Percentiles rank a stretch among this genome's conserved stretches.
These are phyloP conservation scores for Sugiyamaella novakii DNA, from an alignment of 1,139 yeast species.

Conservation along the genomic window DNA sequence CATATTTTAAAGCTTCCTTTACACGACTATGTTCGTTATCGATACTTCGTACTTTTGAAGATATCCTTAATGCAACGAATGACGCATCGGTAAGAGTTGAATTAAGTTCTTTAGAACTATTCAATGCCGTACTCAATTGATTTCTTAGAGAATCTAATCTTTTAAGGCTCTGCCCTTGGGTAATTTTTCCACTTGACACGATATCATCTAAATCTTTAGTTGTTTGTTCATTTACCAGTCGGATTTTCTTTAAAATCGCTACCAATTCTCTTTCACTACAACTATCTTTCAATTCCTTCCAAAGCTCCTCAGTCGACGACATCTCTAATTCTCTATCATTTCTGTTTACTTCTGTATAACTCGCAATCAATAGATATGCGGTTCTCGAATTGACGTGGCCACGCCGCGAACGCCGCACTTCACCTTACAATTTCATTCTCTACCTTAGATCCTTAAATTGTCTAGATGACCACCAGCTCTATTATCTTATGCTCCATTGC, in stretches of 20 bases:
- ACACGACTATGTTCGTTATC: constrained; percentile 75
- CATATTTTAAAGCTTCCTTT: constrained; percentile 63
- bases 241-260: constrained; percentile 21
- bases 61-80: constrained; percentile 64
- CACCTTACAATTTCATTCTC: no score
- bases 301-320: constrained; percentile 6
- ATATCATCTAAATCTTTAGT: constrained; percentile 20
- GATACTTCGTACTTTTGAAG: constrained; percentile 66
- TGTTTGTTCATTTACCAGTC: constrained; percentile 8
- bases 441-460: no score
- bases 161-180: constrained; percentile 28
- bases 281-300: constrained; percentile 8
- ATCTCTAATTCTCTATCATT: no score
- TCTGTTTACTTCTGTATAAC: no score
- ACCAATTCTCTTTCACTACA: constrained; percentile 21
- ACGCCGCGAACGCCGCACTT: no score
- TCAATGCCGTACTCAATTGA: constrained; percentile 39
- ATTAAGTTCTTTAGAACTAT: constrained; percentile 51
- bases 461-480: no score
- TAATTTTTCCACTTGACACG: constrained; percentile 21
- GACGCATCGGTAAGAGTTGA: constrained; percentile 61
- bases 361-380: no score
- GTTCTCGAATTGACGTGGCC: background rate
- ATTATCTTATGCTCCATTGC: no score
- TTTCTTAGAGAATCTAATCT: constrained; percentile 38